Evolutionary conservation across 768 basidiomycete genomes (phyloP), one percentile per base, ranked within the genome.

Genomic region (Boletus subcaerulescens): DNA sequence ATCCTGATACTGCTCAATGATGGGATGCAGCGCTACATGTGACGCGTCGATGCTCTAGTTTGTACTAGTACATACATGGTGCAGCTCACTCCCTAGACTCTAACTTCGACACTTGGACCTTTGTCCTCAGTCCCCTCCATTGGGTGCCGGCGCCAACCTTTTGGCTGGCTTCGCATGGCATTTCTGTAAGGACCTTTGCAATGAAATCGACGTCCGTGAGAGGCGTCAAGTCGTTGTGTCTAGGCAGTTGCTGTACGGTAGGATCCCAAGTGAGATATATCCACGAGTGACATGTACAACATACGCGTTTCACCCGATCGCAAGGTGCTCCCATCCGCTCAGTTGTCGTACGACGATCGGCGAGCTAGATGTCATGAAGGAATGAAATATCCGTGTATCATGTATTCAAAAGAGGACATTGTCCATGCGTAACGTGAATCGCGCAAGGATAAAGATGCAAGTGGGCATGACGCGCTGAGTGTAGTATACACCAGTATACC

Each of bases 391-490:
- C 40, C 97, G 80, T 0, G 94, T 94, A 65, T 99, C 97, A 61
- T 81, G 85, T 36, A 83, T 82, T 41, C 97, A 82, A 74, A 98
- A 98, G 45, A 98, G 83, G 43, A 99, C 96, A 51, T 88, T 83
- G 67, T 99, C 97, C 45, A 99, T 94, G 22, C 97, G 85, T 6
- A 99, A 79, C n/a, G 89, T 93, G 68, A 96, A 92, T 13, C 97
- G 84, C 2, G 85, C 78, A 10, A 99, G 84, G 59, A 98, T 82
- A 72, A 98, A 98, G 58, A 98, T 79, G 50, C 90, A 98, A 9
- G 86, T 87, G 3, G 95, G 93, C 95, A 98, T 99, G 41, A 99
- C 95, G 46, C 97, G 87, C 95, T 98, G 22, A 29, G 39, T 14
- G 29, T 11, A 26, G 35, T 56, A 39, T 22, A 17, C 69, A 75